Evolutionary conservation across 768 basidiomycete genomes (phyloP).

Genomic region (Exsudoporus frostii): DNA sequence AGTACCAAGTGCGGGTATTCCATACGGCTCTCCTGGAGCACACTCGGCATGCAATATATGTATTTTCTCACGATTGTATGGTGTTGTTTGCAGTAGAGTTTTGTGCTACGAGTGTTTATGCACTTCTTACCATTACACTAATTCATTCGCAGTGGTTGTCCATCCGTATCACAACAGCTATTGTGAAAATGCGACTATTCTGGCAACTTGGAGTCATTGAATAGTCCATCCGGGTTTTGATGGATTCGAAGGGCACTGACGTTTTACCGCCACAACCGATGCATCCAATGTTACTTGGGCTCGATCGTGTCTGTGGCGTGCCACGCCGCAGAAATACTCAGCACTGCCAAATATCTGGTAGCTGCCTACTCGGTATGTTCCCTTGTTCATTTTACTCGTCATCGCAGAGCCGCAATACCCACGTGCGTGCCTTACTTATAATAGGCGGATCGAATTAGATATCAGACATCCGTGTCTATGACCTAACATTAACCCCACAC

Average conservation of each 20-base stretch:
- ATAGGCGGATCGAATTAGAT: not conserved
- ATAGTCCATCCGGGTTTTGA: not conserved
- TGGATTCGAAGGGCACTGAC: not conserved
- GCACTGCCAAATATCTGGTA: not conserved
- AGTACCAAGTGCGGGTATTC: no score
- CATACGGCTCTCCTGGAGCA: no score
- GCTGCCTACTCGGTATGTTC: not conserved
- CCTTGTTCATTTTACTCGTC: not conserved
- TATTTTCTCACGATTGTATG: not conserved
- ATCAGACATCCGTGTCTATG: not conserved
- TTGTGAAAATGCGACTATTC: no score
- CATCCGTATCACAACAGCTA: not conserved
- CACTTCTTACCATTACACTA: no score
- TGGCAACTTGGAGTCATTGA: not conserved
- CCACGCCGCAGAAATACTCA: not conserved
- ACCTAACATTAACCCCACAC: not conserved
- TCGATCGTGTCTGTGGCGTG: not conserved
- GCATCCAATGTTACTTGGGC: not conserved
- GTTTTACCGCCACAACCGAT: not conserved
- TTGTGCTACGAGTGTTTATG: no score
- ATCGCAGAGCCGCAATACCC: not conserved
- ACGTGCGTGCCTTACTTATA: not conserved
- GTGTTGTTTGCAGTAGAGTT: not conserved
- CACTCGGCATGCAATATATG: no score
- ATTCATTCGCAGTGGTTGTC: no score